Evolutionary conservation across 129 eudicot species (phyloP), one percentile per base, ranked within the genome.

Genomic region (Lactuca sativa): DNA sequence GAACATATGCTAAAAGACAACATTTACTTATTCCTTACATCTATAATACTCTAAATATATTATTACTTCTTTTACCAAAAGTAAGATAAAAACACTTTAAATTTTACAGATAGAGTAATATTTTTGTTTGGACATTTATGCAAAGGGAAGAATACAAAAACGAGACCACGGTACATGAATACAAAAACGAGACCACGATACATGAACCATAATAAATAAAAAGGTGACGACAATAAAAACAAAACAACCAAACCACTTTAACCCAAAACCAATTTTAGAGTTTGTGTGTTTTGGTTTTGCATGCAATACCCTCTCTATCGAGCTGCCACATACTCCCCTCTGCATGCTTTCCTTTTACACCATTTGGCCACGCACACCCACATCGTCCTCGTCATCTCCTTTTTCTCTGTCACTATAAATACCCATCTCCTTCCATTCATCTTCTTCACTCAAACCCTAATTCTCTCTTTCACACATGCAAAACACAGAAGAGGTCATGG

Each of bases 251-350:
- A 66, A 54, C 49, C 12, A 59, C 40, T 58, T 59, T 59, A 11
- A 67, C 17, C 12, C 34, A 43, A 70, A 58, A 70, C 15, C 47
- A 56, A 30, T 15, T 31, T 9, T 31, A 41, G 25, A 37, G 37
- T n/a, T n/a, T 59, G 25, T 13, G 66, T 30, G 57, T 21, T 21
- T n/a, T 14, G 31, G 17, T 13, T 71, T 70, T 84, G 89, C 96
- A 90, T 90, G 93, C 79, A 78, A 67, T 33, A 49, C 69, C 79
- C 78, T 77, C 48, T 69, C 72, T 90, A 36, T 74, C 38, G 52
- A 70, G 68, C 66, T 30, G 96, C 88, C 96, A 86, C 96, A 89
- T 91, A 85, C 64, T 56, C 76, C 65, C 49, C 64, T 6, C 64
- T 81, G 86, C 85, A 77, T 79, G 66, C 77, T 74, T 51, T 72